phyloP scores from a whole-genome alignment of 169 alveolate species.

The Cryptosporidium parvum region DNA sequence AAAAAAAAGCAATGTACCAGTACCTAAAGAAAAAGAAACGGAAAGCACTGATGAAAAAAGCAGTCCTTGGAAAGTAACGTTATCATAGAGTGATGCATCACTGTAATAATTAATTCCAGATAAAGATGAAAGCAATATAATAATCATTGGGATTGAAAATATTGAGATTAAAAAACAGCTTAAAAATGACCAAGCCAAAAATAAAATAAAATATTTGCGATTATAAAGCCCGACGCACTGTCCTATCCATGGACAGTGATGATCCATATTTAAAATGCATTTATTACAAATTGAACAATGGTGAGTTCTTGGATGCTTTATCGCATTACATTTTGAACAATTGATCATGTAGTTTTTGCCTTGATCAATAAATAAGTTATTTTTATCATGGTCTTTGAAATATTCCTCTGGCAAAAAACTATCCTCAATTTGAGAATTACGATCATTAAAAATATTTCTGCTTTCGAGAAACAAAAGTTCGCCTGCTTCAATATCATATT shows the following conservation, averaged over 20 bases:
- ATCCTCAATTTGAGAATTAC: background rate
- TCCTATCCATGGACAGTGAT: constrained; percentile 92
- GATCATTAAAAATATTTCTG: background rate
- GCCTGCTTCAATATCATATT: background rate
- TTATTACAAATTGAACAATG: constrained; percentile 90
- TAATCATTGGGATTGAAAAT: constrained; percentile 44
- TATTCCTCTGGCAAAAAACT: background rate
- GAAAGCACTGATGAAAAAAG: constrained; percentile 51
- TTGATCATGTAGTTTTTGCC: background rate
- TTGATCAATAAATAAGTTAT: background rate
- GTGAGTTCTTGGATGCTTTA: constrained; percentile 86
- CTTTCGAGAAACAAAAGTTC: background rate
- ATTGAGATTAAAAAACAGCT: constrained; percentile 48
- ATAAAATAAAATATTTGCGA: constrained; percentile 86
- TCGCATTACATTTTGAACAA: constrained; percentile 52
- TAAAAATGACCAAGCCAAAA: constrained; percentile 77
- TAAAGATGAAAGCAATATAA: constrained; percentile 15
- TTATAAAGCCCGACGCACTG: constrained; percentile 91
- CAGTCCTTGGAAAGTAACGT: constrained; percentile 40
- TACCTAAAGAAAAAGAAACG: constrained; percentile 58
- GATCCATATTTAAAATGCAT: constrained; percentile 91
- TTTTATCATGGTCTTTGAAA: background rate
- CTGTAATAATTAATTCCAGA: constrained; percentile 1
- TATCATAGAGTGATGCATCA: constrained; percentile 16
- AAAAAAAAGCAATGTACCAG: constrained; percentile 54